Evolutionary conservation across 176 grass and related monocot genomes (phyloP).

Genomic region (Chloris gayana): DNA sequence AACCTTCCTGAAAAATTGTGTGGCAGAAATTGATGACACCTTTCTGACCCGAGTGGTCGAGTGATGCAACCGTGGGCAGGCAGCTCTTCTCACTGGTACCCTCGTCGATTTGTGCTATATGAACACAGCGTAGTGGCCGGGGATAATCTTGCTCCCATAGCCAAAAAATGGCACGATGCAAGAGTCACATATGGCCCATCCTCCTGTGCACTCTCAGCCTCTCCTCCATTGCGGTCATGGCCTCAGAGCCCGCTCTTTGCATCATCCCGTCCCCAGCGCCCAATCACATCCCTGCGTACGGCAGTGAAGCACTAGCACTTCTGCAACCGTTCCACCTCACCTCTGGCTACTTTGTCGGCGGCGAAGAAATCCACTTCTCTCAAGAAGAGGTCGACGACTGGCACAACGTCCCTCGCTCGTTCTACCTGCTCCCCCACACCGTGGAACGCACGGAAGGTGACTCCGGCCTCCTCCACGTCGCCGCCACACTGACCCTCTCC

Average conservation of each 20-base stretch:
- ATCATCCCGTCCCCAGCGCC: not conserved
- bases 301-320: slow-evolving; percentile 6
- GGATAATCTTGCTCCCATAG: not conserved
- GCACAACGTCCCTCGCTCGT: not conserved
- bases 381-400: not conserved
- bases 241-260: not conserved
- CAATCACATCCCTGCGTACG: not conserved
- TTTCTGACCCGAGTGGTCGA: not conserved
- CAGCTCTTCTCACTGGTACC: not conserved
- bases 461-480: slow-evolving; percentile 20
- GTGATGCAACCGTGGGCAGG: not conserved
- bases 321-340: slow-evolving; percentile 19
- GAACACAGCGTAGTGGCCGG: not conserved
- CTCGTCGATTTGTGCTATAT: not conserved
- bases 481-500: slow-evolving; percentile 45
- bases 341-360: slow-evolving; percentile 53
- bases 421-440: slow-evolving; percentile 34
- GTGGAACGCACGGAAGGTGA: not conserved
- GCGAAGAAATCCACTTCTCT: slow-evolving; percentile 37
- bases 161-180: not conserved
- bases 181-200: not conserved
- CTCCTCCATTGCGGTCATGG: not conserved
- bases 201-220: not conserved
- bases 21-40: not conserved
- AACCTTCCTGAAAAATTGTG: not conserved